Conservation (phyloP, 257 asterid genomes). For the Misopates orontium region DNA sequence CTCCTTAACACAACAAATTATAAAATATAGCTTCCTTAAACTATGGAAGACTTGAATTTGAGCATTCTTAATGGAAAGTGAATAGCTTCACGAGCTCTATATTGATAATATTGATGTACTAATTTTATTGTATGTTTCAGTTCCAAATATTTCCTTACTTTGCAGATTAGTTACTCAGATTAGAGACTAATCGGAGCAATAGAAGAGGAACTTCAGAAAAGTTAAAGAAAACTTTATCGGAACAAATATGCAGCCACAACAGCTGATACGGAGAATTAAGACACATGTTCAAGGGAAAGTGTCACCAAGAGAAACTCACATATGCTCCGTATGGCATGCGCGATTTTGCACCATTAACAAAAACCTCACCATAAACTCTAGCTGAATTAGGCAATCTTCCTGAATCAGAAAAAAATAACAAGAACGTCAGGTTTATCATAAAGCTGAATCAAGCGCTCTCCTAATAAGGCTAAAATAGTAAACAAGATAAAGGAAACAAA, state of each 20-base stretch:
- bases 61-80: neutral
- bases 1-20: slow-evolving; percentile 1
- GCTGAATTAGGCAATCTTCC: slow-evolving; percentile 89
- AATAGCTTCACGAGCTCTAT: no score
- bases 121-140: no score
- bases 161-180: slow-evolving; percentile 2
- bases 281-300: slow-evolving; percentile 10
- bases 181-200: no score
- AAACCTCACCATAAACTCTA: slow-evolving; percentile 83
- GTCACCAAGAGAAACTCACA: slow-evolving; percentile 50
- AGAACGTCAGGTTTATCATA: neutral
- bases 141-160: neutral
- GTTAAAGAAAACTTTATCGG: slow-evolving; percentile 1
- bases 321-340: slow-evolving; percentile 80
- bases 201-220: neutral
- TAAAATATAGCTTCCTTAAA: slow-evolving; percentile 6
- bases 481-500: slow-evolving; percentile 30
- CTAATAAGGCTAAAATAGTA: neutral
- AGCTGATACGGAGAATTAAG: slow-evolving; percentile 1
- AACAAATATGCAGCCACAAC: slow-evolving; percentile 17
- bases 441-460: slow-evolving; percentile 7
- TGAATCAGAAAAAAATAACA: slow-evolving; percentile 35
- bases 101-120: no score
- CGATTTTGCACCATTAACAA: slow-evolving; percentile 75
- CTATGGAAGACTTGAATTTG: slow-evolving; percentile 12